Base-by-base conservation (phyloP, 106 monocot genomes). In the Apostasia shenzhenica region DNA sequence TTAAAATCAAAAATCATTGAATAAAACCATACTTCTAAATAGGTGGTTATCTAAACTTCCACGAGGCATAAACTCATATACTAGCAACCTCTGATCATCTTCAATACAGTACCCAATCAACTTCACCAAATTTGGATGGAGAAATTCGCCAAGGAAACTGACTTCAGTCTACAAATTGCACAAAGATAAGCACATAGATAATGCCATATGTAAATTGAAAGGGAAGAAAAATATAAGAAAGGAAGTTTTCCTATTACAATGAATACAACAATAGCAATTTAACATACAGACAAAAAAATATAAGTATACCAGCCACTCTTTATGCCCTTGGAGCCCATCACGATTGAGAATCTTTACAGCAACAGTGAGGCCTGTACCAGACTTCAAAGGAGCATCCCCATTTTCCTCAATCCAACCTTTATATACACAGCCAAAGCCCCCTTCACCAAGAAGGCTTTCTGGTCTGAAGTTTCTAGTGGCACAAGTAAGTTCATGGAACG, bases 31-130 rank as follows among this genome's bases (percentile, higher is more conserved):
- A 81, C 81, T 76, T 73, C 81, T 81, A 41, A 81, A 81, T 48
- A 81, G 81, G 57, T 81, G 81, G 37, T 81, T 81, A 48, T 81
- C 81, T 76, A 81, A 68, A 73, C 81, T 81, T 76, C 81, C 81
- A 68, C 81, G 76, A 81, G 81, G 67, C 81, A 81, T 81, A 68
- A 81, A 81, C 57, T 81, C 81, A 56, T 81, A 81, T 10, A 81
- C 81, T 14, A 81, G 72, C 68, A 81, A 63, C 42, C 81, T 81
- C 53, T 81, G 81, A 53, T 81, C 75, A 69, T 76, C 75, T 62
- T 76, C 75, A 68, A 76, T 76, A 49, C 75, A 76, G 26, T 76
- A 76, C 55, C 81, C 81, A 1, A 81, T 81, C 68, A 81, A 48
- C 69, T 69, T 81, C 14, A 81, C 81, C 51, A 81, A 54, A 70